Evolutionary conservation across 208 protist genomes (phyloP).

Genomic region (Phytomonas serpens): DNA sequence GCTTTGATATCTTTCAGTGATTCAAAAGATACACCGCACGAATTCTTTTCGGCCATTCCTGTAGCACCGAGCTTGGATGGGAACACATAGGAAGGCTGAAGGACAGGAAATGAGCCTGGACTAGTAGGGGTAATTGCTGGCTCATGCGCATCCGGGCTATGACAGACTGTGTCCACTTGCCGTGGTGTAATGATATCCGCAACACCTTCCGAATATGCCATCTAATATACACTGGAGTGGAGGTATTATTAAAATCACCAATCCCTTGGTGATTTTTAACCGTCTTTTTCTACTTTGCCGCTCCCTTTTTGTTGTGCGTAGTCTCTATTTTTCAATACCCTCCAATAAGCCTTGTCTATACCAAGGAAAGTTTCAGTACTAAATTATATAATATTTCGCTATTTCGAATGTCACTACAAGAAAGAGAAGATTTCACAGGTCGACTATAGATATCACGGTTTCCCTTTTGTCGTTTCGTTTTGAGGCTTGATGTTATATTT

Average conservation of each 20-base stretch:
- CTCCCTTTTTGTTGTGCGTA: neutral
- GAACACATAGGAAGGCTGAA: neutral
- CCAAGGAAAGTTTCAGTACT: neutral
- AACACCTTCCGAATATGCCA: neutral
- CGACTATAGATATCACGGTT: neutral
- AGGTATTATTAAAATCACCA: neutral
- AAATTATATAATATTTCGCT: conserved; percentile 10
- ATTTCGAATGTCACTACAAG: neutral
- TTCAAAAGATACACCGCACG: neutral
- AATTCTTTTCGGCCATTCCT: neutral
- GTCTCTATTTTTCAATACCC: neutral
- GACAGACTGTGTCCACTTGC: too few species aligned
- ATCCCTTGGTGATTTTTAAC: neutral
- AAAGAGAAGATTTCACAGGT: conserved; percentile 10
- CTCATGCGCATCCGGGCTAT: too few species aligned
- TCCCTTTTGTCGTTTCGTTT: neutral
- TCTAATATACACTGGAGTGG: neutral
- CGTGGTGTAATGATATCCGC: neutral
- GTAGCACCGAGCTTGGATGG: neutral
- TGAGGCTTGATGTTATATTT: neutral
- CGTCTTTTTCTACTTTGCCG: neutral
- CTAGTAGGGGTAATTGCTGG: too few species aligned
- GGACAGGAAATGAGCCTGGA: too few species aligned
- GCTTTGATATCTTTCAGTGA: neutral
- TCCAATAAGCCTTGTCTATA: neutral